Conservation (phyloP, 2,329 filamentous ascomycete species). For the Colletotrichum australisinense region DNA sequence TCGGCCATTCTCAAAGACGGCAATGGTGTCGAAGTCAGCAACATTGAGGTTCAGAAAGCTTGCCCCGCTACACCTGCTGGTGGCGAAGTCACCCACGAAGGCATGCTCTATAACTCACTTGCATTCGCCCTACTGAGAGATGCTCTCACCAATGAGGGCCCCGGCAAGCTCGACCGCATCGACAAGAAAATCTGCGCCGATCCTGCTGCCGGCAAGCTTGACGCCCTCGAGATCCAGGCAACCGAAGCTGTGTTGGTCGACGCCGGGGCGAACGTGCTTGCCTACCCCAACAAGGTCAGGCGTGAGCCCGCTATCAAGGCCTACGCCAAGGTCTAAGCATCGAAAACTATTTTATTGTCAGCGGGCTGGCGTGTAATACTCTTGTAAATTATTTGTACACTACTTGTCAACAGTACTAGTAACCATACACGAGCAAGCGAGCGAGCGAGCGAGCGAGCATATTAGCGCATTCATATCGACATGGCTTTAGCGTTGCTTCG, state of each 20-base stretch:
- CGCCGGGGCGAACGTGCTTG: background rate
- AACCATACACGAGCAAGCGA: background rate
- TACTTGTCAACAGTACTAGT: background rate
- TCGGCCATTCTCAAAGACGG: conserved; percentile 57
- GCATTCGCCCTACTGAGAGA: conserved; percentile 56
- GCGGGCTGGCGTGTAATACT: background rate
- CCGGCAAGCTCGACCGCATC: conserved; percentile 11
- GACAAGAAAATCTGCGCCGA: conserved; percentile 15
- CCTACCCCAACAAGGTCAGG: conserved; percentile 13
- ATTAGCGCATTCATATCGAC: background rate
- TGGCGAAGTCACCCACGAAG: conserved; percentile 60
- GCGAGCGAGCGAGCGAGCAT: background rate
- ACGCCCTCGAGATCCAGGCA: background rate
- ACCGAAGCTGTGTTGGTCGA: conserved; percentile 4
- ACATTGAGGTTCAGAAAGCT: conserved; percentile 59
- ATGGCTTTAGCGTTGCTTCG: background rate
- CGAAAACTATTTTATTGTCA: background rate
- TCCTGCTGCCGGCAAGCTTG: conserved; percentile 11
- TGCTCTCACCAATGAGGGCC: conserved; percentile 22
- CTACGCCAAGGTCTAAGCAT: background rate
- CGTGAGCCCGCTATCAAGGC: conserved; percentile 12
- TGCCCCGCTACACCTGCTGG: conserved; percentile 55
- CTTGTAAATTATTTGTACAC: background rate
- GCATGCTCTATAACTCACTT: conserved; percentile 47
- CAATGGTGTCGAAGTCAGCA: conserved; percentile 56